Percentiles rank a stretch among this genome's conserved stretches.
Conservation (phyloP, 192 early-diverging fungal genomes). For the Spizellomyces sp. region DNA sequence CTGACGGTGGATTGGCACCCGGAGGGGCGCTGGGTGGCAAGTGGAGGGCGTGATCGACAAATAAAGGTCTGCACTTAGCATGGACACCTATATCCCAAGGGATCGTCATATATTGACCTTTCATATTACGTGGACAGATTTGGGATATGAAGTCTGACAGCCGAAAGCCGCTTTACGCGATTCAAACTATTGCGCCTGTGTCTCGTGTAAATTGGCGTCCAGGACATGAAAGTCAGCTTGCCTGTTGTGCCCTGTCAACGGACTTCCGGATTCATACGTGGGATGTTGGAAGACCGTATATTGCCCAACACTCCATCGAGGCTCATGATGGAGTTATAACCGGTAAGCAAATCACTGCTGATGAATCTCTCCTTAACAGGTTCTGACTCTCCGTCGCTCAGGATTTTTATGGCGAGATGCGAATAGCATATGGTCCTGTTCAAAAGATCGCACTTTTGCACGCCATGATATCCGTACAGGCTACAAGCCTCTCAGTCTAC, state of each 20-base stretch:
- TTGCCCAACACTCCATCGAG: slow-evolving; percentile 68
- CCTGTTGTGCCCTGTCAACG: slow-evolving; percentile 63
- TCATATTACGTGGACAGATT: slow-evolving; percentile 41
- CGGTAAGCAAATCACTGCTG: slow-evolving; percentile 36
- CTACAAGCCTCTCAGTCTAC: slow-evolving; percentile 47
- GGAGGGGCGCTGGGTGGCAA: slow-evolving; percentile 69
- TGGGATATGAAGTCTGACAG: slow-evolving; percentile 72
- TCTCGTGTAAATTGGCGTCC: slow-evolving; percentile 76
- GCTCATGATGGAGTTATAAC: slow-evolving; percentile 73
- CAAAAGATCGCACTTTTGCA: slow-evolving; percentile 76
- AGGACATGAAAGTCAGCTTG: slow-evolving; percentile 65
- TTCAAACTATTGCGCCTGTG: slow-evolving; percentile 69
- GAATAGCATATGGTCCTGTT: slow-evolving; percentile 67
- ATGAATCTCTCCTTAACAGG: too few relatives aligned
- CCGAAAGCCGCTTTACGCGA: slow-evolving; percentile 57
- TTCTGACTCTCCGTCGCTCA: slow-evolving; percentile 14
- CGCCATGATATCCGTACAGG: slow-evolving; percentile 56
- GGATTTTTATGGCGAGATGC: slow-evolving; percentile 69
- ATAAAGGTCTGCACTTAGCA: slow-evolving; percentile 62
- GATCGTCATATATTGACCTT: background rate
- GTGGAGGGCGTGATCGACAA: slow-evolving; percentile 73
- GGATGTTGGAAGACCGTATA: slow-evolving; percentile 70
- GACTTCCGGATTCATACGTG: slow-evolving; percentile 72
- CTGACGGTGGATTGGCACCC: slow-evolving; percentile 77
- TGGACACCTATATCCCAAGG: background rate